These are phyloP conservation scores for Neurospora sp. DNA, from an alignment of 495 filamentous ascomycete species.

Conservation along the genomic window DNA sequence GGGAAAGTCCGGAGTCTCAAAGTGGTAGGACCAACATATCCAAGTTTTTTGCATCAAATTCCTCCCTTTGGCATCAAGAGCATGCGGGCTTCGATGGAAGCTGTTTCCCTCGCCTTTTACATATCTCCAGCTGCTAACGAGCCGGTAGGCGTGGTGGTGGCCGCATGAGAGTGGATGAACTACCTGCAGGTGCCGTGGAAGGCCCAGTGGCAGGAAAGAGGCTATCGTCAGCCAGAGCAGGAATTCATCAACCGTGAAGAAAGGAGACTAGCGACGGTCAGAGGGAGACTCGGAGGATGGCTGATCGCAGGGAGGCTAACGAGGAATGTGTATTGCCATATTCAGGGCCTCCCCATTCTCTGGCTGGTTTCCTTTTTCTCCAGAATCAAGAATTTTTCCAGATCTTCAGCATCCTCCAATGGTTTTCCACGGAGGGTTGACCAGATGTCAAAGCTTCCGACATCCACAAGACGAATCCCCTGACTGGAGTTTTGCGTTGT, in stretches of 20 bases:
- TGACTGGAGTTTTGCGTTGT: background rate
- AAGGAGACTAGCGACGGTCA: background rate
- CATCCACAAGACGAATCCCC: background rate
- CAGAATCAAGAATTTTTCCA: background rate
- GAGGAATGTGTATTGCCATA: background rate
- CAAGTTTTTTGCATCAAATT: background rate
- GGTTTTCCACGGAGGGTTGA: background rate
- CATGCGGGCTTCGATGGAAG: background rate
- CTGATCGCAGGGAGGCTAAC: background rate
- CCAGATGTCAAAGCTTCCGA: background rate
- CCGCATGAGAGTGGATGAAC: background rate
- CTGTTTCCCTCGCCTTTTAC: background rate
- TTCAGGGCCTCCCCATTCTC: background rate
- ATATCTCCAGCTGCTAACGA: background rate
- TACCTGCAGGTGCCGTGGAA: background rate
- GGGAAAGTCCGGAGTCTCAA: background rate
- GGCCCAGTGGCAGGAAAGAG: background rate
- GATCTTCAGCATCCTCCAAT: background rate
- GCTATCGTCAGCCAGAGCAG: background rate
- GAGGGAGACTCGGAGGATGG: background rate
- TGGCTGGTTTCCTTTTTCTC: background rate
- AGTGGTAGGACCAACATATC: background rate
- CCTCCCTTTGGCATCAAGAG: background rate
- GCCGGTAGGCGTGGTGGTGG: background rate
- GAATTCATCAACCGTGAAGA: background rate